Evolutionary conservation across 257 asterid genomes (phyloP), one percentile per base, ranked within the genome.

Genomic region (Orobanche coerulescens): DNA sequence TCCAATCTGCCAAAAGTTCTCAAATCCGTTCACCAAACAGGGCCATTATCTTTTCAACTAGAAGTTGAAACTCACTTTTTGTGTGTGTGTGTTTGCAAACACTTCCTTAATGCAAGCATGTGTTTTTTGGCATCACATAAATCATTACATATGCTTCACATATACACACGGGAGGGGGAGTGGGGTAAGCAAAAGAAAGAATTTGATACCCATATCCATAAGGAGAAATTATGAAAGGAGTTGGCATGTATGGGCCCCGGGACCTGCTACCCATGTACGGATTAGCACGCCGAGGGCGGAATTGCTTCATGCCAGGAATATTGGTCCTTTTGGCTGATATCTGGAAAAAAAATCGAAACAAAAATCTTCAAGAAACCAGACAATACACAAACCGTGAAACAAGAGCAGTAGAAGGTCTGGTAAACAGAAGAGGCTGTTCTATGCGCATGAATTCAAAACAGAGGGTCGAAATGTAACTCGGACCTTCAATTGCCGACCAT

Each of bases 401-500:
- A 14, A 53, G 18, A 34, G 42, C 26, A 60, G 1, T 2, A 57
- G 39, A 30, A 39, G 48, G 18, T 40, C 13, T 0, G 19, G 5
- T 40, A 13, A 7, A 40, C 13, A 10, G 47, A 40, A 40, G 19
- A 40, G 4, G 47, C 7, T 14, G 50, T 16, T 43, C 50, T 39
- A 39, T 12, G 44, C 3, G 47, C 52, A 40, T 16, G 36, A 5
- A 55, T 20, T 61, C 37, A 25, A 19, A 16, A 22, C 40, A 26
- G 20, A 16, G 24, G 12, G 26, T 4, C 18, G 2, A 12, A n/a
- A 39, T 18, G 57, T 14, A 12, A 43, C 47, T 58, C 9, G 26
- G 26, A 84, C 94, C 81, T 84, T 84, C 73, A 80, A 62, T 40
- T 76, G 84, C 48, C 87, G 90, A 20, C 94, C 90, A 53, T 85